A percentile compares a stretch with the other conserved stretches of the same genome.
phyloP scores from a whole-genome alignment of 148 eudicot species.

The Rhododendron henanense region DNA sequence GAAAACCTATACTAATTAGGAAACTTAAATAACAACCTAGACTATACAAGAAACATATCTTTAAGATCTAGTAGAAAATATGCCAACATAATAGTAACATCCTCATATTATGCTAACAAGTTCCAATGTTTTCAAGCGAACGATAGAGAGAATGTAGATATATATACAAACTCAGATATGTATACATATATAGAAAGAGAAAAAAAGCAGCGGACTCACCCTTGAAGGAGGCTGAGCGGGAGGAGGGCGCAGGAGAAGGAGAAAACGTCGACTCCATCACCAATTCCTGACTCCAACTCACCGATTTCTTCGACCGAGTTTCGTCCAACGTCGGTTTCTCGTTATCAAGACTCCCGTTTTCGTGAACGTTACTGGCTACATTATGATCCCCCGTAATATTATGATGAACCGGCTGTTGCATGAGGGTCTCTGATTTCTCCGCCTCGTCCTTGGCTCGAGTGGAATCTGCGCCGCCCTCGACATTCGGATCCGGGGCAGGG shows the following conservation, averaged over 20 bases:
- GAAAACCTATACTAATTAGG: too few species aligned
- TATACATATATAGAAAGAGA: neutral
- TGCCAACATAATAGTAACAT: too few species aligned
- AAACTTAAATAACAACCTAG: too few species aligned
- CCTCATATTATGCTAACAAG: neutral
- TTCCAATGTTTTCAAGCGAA: neutral
- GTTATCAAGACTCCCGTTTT: neutral
- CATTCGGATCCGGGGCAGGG: constrained; percentile 3
- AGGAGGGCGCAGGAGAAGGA: constrained; percentile 16
- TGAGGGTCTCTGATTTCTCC: neutral
- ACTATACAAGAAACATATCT: too few species aligned
- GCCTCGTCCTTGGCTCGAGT: neutral
- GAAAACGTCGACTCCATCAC: constrained; percentile 22
- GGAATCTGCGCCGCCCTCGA: neutral
- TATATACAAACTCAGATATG: neutral
- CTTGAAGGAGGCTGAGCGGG: constrained; percentile 35
- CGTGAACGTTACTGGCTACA: neutral
- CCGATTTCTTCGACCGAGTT: constrained; percentile 3
- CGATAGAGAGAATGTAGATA: neutral
- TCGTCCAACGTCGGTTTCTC: neutral
- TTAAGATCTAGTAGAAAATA: too few species aligned
- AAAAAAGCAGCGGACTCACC: constrained; percentile 17
- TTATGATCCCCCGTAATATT: neutral
- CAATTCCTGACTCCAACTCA: constrained; percentile 4
- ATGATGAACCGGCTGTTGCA: neutral